Evolutionary conservation across 106 monocot genomes (phyloP).

Genomic region (Dendrobium catenatum): DNA sequence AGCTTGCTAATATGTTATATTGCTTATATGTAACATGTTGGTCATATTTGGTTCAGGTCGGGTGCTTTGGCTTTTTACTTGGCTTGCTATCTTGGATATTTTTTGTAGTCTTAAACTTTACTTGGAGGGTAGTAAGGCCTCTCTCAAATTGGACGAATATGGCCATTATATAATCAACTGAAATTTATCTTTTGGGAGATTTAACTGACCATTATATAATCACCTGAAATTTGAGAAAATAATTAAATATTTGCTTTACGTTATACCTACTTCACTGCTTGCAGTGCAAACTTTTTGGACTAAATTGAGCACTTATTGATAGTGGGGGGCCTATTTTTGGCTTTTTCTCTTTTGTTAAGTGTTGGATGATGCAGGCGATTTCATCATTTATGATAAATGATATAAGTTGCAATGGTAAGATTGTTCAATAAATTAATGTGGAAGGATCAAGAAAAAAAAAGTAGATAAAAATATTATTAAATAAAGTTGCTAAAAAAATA

Average conservation of each 20-base stretch:
- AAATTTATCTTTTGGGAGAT: too few relatives aligned
- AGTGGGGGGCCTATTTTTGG: too few relatives aligned
- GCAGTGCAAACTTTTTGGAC: too few relatives aligned
- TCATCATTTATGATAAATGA: not conserved
- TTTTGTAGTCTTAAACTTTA: not conserved
- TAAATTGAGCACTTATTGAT: too few relatives aligned
- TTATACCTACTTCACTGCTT: too few relatives aligned
- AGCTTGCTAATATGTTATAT: not conserved
- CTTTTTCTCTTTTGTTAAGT: not conserved
- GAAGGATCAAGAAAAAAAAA: not conserved
- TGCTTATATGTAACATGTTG: not conserved
- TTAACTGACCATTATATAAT: too few relatives aligned
- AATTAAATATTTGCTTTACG: too few relatives aligned
- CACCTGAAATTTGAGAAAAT: too few relatives aligned
- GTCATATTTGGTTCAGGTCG: not conserved
- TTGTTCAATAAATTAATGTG: not conserved
- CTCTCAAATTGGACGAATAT: not conserved
- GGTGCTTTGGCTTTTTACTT: not conserved
- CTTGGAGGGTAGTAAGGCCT: not conserved
- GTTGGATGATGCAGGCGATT: not conserved
- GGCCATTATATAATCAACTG: not conserved
- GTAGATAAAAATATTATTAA: not conserved
- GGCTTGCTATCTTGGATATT: not conserved
- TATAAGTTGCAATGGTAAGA: not conserved
- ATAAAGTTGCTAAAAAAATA: not conserved